Base-by-base conservation (phyloP, 331 rosid species). In the Acacia pycnantha region DNA sequence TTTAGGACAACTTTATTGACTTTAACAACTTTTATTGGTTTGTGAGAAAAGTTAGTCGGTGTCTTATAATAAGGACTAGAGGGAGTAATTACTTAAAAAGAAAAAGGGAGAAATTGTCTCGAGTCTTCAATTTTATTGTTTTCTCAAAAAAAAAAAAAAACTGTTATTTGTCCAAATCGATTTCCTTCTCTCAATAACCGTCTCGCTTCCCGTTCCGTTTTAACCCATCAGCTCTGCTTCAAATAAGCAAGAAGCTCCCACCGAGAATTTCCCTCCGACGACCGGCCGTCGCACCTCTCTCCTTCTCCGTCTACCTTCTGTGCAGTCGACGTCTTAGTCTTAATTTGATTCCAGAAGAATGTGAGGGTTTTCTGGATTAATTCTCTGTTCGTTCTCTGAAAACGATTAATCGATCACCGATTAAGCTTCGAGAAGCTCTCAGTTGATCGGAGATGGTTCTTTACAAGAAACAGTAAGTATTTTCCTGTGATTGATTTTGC, bases 241-340 rank as follows among this genome's bases (percentile, higher is more conserved):
- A 12, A 79, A 44, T 35, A 13, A n/a, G 77, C 14, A 18, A 81
- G 6, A 40, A 37, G 37, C 58, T 72, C 78, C 70, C 79, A 35
- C 86, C 85, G 86, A 74, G n/a, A 69, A 84, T 66, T 40, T 2
- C 1, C 53, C 59, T 59, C 87, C 81, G 80, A 79, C 46, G 14
- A 81, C 71, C 70, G 24, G 11, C 71, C 59, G 56, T 44, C 21
- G 26, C 46, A 0, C 21, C 41, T 79, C 67, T 41, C 16, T 19
- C 43, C 12, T 9, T 70, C 73, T 70, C 83, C 61, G 80, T 77
- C 59, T 29, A 78, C 73, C 29, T 46, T 12, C 77, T n/a, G 35
- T 24, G 11, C 11, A 73, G 29, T 44, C 22, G 5, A 61, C 14
- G 66, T 6, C 19, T n/a, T 21, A 22, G 76, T 71, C 47, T 62